These are phyloP conservation scores for Knoxdaviesia proteae DNA, from an alignment of 2,329 filamentous ascomycete genomes.

Conservation along the genomic window DNA sequence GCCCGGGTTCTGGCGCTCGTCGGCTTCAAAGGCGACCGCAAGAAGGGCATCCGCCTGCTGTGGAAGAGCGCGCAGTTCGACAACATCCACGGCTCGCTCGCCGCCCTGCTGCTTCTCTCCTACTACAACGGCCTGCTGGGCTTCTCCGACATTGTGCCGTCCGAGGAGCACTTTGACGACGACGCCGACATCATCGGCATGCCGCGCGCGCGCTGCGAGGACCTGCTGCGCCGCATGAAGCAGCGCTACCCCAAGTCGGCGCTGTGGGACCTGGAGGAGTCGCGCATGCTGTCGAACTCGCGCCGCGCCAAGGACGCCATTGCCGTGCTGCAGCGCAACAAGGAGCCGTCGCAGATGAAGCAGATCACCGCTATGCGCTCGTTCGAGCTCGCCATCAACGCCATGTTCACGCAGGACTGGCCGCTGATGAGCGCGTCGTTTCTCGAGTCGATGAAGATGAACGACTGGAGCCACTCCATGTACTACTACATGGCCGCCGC, in stretches of 20 bases:
- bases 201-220: constrained; percentile 44
- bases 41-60: constrained; percentile 63
- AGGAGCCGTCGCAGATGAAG: constrained; percentile 44
- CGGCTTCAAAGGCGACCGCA: constrained; percentile 75
- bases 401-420: constrained; percentile 65
- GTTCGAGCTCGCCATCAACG: constrained; percentile 64
- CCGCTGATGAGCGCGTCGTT: constrained; percentile 53
- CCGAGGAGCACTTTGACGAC: constrained; percentile 12
- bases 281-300: constrained; percentile 49
- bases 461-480: constrained; percentile 75
- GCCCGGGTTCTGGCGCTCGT: constrained; percentile 70
- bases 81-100: constrained; percentile 77
- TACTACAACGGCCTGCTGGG: constrained; percentile 80
- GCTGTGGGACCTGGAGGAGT: constrained; percentile 78
- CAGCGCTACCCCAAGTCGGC: constrained; percentile 57
- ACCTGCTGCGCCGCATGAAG: constrained; percentile 54
- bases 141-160: constrained; percentile 69
- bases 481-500: constrained; percentile 78
- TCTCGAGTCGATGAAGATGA: constrained; percentile 53
- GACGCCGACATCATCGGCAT: constrained; percentile 46
- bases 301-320: constrained; percentile 47
- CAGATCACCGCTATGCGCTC: constrained; percentile 70
- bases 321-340: constrained; percentile 32
- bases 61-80: constrained; percentile 74
- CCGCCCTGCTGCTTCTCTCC: constrained; percentile 56